Percentiles rank a stretch among this genome's conserved stretches.
phyloP scores from a whole-genome alignment of 2,329 filamentous ascomycete genomes.

The Neoascochyta sp. region DNA sequence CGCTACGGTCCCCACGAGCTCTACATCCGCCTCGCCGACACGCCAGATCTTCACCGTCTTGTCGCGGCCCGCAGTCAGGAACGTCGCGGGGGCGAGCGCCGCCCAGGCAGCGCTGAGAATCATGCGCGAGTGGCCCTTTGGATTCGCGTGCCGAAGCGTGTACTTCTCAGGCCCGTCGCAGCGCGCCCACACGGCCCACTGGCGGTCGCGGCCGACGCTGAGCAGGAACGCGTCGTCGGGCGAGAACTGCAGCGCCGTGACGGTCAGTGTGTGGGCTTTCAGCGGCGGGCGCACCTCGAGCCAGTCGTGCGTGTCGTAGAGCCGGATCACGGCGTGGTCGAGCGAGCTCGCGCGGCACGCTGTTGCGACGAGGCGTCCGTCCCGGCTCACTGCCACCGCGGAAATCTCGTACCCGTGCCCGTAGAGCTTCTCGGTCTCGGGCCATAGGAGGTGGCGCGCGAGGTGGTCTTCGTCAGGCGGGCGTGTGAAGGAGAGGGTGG shows the following conservation, averaged over 20 bases:
- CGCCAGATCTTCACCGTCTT: slow-evolving; percentile 68
- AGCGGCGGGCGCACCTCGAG: slow-evolving; percentile 81
- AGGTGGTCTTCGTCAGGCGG: slow-evolving; percentile 89
- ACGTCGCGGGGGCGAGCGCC: slow-evolving; percentile 46
- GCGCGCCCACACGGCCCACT: slow-evolving; percentile 79
- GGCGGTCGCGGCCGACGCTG: slow-evolving; percentile 85
- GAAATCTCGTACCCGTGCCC: slow-evolving; percentile 97
- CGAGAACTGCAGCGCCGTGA: slow-evolving; percentile 78
- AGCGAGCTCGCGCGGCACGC: slow-evolving; percentile 89
- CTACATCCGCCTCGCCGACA: slow-evolving; percentile 19
- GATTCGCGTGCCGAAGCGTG: slow-evolving; percentile 60
- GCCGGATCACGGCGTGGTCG: slow-evolving; percentile 88
- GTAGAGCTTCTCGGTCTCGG: slow-evolving; percentile 93
- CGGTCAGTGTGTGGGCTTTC: slow-evolving; percentile 80
- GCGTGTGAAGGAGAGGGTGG: slow-evolving; percentile 62
- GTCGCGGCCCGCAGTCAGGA: slow-evolving; percentile 87
- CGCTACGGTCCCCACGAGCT: slow-evolving; percentile 22
- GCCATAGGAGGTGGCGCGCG: slow-evolving; percentile 88
- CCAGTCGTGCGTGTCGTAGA: slow-evolving; percentile 87
- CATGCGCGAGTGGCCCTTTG: slow-evolving; percentile 88
- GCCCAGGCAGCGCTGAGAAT: slow-evolving; percentile 87
- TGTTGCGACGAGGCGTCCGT: slow-evolving; percentile 75
- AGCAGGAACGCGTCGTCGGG: slow-evolving; percentile 69
- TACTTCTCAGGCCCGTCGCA: slow-evolving; percentile 48
- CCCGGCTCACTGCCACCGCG: slow-evolving; percentile 72